Conservation (phyloP, 306 rosid species). For the Pueraria montana region DNA sequence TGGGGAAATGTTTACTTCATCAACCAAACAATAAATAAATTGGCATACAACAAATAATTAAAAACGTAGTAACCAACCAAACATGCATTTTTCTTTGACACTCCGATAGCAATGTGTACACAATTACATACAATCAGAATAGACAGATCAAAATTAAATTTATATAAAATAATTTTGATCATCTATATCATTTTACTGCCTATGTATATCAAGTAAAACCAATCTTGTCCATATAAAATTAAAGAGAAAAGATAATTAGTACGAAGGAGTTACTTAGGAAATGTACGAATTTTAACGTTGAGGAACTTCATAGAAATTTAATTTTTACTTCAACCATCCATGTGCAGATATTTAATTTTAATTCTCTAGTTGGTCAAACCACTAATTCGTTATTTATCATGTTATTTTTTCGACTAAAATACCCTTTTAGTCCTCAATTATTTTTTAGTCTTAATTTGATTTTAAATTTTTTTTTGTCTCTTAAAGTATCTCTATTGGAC, state of each 20-base stretch:
- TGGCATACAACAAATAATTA: neutral
- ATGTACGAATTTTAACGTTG: neutral
- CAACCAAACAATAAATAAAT: neutral
- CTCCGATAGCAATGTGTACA: neutral
- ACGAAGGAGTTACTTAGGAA: neutral
- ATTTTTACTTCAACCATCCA: neutral
- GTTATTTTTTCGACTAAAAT: too few species aligned
- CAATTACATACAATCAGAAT: neutral
- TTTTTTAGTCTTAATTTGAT: too few species aligned
- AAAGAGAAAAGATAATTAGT: too few species aligned
- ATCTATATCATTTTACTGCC: neutral
- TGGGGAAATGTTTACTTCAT: neutral
- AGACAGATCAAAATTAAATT: too few species aligned
- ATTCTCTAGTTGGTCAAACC: too few species aligned
- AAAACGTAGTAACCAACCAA: neutral
- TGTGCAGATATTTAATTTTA: neutral
- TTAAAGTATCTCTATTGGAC: too few species aligned
- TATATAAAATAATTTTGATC: neutral
- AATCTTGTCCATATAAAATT: too few species aligned
- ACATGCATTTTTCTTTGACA: neutral
- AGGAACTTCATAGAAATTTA: too few species aligned
- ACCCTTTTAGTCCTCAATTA: too few species aligned
- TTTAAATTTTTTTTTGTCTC: too few species aligned
- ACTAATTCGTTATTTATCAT: too few species aligned
- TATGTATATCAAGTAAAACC: too few species aligned